Conservation (phyloP, 495 filamentous ascomycete genomes). For the Annulohypoxylon nitens region DNA sequence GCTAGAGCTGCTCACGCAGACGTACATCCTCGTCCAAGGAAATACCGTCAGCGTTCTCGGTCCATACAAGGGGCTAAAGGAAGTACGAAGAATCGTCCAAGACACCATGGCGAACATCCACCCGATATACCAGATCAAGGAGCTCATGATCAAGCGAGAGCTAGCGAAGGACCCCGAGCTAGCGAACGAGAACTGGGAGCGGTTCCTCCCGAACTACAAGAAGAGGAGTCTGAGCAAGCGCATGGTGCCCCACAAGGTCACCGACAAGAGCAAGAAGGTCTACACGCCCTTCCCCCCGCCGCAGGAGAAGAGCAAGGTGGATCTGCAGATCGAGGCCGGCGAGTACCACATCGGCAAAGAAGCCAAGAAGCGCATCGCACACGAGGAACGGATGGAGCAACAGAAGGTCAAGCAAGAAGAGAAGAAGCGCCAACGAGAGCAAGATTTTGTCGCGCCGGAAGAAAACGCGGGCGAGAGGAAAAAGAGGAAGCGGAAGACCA, state of each 20-base stretch:
- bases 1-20: conserved; percentile 91
- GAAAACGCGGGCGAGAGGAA: conserved; percentile 74
- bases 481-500: conserved; percentile 68
- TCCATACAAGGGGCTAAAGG: conserved; percentile 90
- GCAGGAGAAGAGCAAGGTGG: conserved; percentile 83
- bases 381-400: conserved; percentile 82
- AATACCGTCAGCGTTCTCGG: conserved; percentile 97
- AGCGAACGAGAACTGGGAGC: conserved; percentile 89
- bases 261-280: conserved; percentile 91
- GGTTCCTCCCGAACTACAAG: conserved; percentile 98
- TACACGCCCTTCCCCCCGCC: conserved; percentile 83
- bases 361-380: conserved; percentile 84
- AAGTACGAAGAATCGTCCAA: conserved; percentile 88
- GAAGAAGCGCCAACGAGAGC: conserved; percentile 85
- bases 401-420: conserved; percentile 87
- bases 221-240: conserved; percentile 91
- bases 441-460: conserved; percentile 86
- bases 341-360: conserved; percentile 96
- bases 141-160: conserved; percentile 99
- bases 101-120: conserved; percentile 97
- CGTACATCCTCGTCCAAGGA: conserved; percentile 96
- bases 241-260: conserved; percentile 83
- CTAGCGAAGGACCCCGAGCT: conserved; percentile 94
- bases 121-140: conserved; percentile 93
- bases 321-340: conserved; percentile 96